Percentiles rank a stretch among this genome's conserved stretches.
Conservation (phyloP, 306 rosid species). For the Lablab purpureus region DNA sequence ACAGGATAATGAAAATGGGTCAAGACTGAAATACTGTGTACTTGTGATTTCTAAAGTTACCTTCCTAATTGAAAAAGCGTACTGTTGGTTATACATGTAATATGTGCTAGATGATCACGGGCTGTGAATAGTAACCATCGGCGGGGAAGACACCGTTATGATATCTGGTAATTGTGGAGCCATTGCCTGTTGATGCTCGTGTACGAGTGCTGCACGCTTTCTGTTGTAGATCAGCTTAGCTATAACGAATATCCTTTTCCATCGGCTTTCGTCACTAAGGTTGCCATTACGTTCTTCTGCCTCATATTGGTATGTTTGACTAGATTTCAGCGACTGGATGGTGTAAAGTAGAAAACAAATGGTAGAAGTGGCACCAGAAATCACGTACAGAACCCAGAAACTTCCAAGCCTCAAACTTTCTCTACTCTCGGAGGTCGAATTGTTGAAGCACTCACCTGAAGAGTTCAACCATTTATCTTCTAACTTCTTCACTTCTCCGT, state of each 20-base stretch:
- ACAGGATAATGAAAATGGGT: neutral
- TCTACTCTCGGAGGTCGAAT: slow-evolving; percentile 2
- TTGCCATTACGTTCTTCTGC: slow-evolving; percentile 20
- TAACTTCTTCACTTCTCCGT: slow-evolving; percentile 51
- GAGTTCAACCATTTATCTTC: slow-evolving; percentile 56
- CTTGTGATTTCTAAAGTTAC: neutral
- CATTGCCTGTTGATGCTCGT: neutral
- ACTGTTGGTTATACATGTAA: neutral
- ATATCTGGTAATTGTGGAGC: slow-evolving; percentile 38
- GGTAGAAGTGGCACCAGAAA: slow-evolving; percentile 63
- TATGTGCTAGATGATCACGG: slow-evolving; percentile 34
- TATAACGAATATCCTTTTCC: slow-evolving; percentile 34
- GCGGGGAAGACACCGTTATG: slow-evolving; percentile 39
- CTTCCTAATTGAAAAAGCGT: slow-evolving; percentile 1
- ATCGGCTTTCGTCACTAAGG: slow-evolving; percentile 10
- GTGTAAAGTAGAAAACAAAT: slow-evolving; percentile 54
- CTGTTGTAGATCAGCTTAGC: slow-evolving; percentile 32
- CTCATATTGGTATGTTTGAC: slow-evolving; percentile 22
- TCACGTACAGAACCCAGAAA: slow-evolving; percentile 65
- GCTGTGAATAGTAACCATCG: neutral
- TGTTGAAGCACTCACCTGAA: slow-evolving; percentile 36
- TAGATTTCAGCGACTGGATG: slow-evolving; percentile 27
- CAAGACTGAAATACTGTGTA: neutral
- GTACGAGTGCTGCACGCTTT: neutral
- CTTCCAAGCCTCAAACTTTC: slow-evolving; percentile 56